Conservation (phyloP, 2,329 filamentous ascomycete genomes). For the Fusarium tricinctum region DNA sequence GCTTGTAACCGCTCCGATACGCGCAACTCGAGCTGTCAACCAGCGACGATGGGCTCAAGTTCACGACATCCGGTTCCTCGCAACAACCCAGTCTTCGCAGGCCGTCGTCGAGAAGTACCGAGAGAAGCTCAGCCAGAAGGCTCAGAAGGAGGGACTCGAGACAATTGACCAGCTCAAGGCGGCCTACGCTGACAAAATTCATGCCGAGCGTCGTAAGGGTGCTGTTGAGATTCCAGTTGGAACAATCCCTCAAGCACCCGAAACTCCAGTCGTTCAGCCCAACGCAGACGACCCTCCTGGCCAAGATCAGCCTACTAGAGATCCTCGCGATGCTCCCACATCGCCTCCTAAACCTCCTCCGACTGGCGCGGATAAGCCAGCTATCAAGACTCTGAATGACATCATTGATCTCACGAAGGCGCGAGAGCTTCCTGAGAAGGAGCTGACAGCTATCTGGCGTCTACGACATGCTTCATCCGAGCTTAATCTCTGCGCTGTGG, state of each 20-base stretch:
- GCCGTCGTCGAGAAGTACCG: slow-evolving; percentile 87
- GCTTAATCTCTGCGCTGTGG: slow-evolving; percentile 84
- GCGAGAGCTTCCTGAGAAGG: slow-evolving; percentile 78
- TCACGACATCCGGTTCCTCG: slow-evolving; percentile 90
- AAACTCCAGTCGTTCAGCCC: slow-evolving; percentile 56
- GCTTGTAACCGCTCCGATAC: slow-evolving; percentile 55
- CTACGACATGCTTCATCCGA: slow-evolving; percentile 82
- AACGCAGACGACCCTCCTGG: slow-evolving; percentile 53
- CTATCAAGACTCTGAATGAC: slow-evolving; percentile 63
- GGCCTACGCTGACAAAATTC: slow-evolving; percentile 88
- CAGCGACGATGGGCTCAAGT: slow-evolving; percentile 93
- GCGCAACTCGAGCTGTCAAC: slow-evolving; percentile 54
- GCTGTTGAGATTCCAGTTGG: slow-evolving; percentile 61
- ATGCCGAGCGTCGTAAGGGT: slow-evolving; percentile 76
- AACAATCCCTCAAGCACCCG: slow-evolving; percentile 55
- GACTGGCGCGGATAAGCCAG: slow-evolving; percentile 47
- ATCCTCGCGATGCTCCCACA: slow-evolving; percentile 25
- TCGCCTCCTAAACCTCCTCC: slow-evolving; percentile 27
- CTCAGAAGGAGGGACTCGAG: slow-evolving; percentile 76
- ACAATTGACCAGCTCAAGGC: slow-evolving; percentile 83
- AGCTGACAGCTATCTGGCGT: slow-evolving; percentile 91
- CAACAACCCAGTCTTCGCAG: slow-evolving; percentile 78
- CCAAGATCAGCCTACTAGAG: slow-evolving; percentile 31
- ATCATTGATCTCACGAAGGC: slow-evolving; percentile 85
- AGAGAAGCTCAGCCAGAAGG: slow-evolving; percentile 86